Conservation (phyloP, 2,329 filamentous ascomycete species). For the Hymenoscyphus albidus region DNA sequence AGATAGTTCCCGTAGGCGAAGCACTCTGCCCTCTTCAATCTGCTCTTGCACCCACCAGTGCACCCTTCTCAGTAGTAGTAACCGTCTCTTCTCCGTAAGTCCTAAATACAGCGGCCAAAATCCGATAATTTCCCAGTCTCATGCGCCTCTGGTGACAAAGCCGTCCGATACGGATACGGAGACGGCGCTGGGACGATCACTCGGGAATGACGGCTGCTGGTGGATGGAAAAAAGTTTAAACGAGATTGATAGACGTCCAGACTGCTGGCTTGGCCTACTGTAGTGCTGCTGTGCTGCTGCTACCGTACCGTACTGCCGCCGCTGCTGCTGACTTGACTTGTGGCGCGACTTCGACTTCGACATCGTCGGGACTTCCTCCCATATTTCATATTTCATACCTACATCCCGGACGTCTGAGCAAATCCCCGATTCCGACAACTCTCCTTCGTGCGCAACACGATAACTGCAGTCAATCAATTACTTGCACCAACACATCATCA, state of each 20-base stretch:
- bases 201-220: constrained; percentile 15
- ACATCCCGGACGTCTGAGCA: background rate
- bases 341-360: background rate
- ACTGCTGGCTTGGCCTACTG: constrained; percentile 8
- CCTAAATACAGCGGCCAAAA: background rate
- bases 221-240: constrained; percentile 24
- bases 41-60: no score
- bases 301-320: no score
- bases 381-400: background rate
- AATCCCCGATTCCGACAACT: constrained; percentile 10
- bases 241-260: constrained; percentile 25
- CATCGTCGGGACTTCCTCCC: background rate
- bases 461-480: constrained; percentile 28
- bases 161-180: background rate
- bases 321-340: background rate
- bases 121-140: background rate
- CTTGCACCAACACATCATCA: constrained; percentile 17
- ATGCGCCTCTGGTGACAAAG: constrained; percentile 1
- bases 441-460: constrained; percentile 35
- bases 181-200: background rate
- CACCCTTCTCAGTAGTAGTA: no score
- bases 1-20: background rate
- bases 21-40: no score
- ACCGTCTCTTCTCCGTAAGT: no score
- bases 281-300: no score